Evolutionary conservation across 1,284 basidiomycete species (phyloP), one percentile per base, ranked within the genome.

Genomic region (Naganishia sp.): DNA sequence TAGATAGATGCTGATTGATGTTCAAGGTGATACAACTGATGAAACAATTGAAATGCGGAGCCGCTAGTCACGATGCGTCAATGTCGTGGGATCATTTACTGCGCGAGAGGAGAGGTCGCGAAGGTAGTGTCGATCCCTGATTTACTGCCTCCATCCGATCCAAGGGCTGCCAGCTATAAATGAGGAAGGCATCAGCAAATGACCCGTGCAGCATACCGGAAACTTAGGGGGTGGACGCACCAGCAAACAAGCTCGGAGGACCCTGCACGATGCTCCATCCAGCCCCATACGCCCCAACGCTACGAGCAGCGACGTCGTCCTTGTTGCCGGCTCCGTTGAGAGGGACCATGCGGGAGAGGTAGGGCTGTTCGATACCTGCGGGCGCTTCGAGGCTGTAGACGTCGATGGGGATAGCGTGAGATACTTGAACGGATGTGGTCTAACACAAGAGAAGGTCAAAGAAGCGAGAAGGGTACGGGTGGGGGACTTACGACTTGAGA

Each of bases 311-410:
- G 6, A 41, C 5, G 28, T 11, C 42, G n/a, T n/a, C 56, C 23
- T 21, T 32, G 17, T 39, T 18, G 31, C 32, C 35, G 45, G 18
- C 31, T 6, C 2, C 10, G 28, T 32, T 28, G 15, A 58, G 11
- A 11, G 58, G 58, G 21, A 61, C 47, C 58, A 61, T 51, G 13
- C 58, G 47, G 13, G 47, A 35, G 21, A 61, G 58, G 47, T 63
- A 66, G 9, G 64, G 64, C 64, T 60, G 55, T 47, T 66, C 64
- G 55, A 66, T 39, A 10, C 64, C 64, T 7, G 64, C 64, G 11
- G 64, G 64, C 17, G 64, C 64, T 60, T 66, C 55, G 39, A 66
- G 58, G 47, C 58, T 61, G 47, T 61, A 41, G 58, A 51, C 49
- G 47, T 51, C 35, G 32, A 35, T 6, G 17, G 23, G 11, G n/a